Percentiles rank a stretch among this genome's conserved stretches.
Evolutionary conservation across 2,329 filamentous ascomycete genomes (phyloP).

Genomic region (Acrocalymma vagum): DNA sequence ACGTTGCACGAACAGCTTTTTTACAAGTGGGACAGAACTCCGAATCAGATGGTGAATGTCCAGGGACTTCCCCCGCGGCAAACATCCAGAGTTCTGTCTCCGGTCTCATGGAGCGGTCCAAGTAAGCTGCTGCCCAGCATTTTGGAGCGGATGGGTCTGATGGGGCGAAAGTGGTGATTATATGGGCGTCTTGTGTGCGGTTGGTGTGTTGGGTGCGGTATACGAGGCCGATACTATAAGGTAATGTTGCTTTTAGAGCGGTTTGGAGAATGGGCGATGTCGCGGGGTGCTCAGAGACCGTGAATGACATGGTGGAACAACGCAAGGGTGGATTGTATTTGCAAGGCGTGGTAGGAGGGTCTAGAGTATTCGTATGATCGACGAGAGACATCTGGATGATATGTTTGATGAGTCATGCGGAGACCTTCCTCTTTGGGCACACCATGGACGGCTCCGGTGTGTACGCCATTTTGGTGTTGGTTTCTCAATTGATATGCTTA

Average conservation of each 20-base stretch:
- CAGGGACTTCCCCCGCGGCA: conserved; percentile 35
- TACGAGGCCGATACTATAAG: conserved; percentile 67
- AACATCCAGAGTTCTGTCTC: conserved; percentile 74
- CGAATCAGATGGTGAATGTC: conserved; percentile 19
- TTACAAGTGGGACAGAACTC: conserved; percentile 36
- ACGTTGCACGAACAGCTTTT: conserved; percentile 35
- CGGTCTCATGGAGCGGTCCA: conserved; percentile 67
- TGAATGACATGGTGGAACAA: too few relatives aligned
- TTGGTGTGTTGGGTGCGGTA: conserved; percentile 69
- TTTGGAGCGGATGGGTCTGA: conserved; percentile 18
- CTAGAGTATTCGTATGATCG: too few relatives aligned
- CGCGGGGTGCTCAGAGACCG: conserved; percentile 30
- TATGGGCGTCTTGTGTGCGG: conserved; percentile 46
- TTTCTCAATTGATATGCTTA: too few relatives aligned
- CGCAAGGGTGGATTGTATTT: too few relatives aligned
- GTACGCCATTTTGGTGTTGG: too few relatives aligned
- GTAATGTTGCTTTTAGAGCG: conserved; percentile 62
- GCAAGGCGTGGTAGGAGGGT: too few relatives aligned
- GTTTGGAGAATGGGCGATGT: conserved; percentile 60
- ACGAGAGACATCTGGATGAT: too few relatives aligned
- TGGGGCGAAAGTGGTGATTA: conserved; percentile 50
- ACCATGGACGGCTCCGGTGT: too few relatives aligned
- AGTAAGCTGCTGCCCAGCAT: conserved; percentile 66
- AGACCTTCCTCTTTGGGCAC: too few relatives aligned
- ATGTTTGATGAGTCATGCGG: too few relatives aligned